Evolutionary conservation across 2,329 filamentous ascomycete genomes (phyloP).

Genomic region (Chrysosporium keratinophilum): DNA sequence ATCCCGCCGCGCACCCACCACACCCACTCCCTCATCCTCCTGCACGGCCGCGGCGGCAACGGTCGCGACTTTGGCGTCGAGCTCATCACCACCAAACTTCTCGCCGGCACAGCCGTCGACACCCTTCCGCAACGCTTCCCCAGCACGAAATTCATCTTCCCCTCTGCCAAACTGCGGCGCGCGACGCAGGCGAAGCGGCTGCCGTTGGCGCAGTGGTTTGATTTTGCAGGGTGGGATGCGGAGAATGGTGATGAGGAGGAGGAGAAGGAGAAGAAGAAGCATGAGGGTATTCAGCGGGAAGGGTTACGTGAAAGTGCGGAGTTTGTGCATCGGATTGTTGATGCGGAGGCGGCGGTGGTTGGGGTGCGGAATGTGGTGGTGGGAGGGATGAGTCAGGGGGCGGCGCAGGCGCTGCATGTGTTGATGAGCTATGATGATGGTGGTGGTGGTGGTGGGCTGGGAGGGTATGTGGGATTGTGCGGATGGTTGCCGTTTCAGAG

Average conservation of each 20-base stretch:
- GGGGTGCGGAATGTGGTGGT: constrained; percentile 18
- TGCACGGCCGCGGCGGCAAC: constrained; percentile 35
- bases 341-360: constrained; percentile 18
- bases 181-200: constrained; percentile 20
- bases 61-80: constrained; percentile 28
- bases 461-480: constrained; percentile 38
- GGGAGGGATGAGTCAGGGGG: constrained; percentile 22
- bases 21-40: constrained; percentile 32
- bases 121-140: constrained; percentile 28
- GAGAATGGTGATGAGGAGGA: too few species aligned
- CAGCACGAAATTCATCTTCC: constrained; percentile 31
- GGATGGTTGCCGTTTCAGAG: constrained; percentile 33
- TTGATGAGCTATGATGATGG: constrained; percentile 16
- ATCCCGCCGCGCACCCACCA: constrained; percentile 20
- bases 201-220: constrained; percentile 32
- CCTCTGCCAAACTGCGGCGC: constrained; percentile 20
- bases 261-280: constrained; percentile 16
- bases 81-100: constrained; percentile 21
- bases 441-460: constrained; percentile 18
- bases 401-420: constrained; percentile 16
- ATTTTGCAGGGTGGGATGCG: constrained; percentile 23
- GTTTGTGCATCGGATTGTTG: constrained; percentile 18
- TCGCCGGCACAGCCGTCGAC: neutral
- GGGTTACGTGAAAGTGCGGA: constrained; percentile 19
- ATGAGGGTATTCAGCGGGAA: constrained; percentile 18